Base-by-base conservation (phyloP, 495 filamentous ascomycete species). In the Cairneyella variabilis region DNA sequence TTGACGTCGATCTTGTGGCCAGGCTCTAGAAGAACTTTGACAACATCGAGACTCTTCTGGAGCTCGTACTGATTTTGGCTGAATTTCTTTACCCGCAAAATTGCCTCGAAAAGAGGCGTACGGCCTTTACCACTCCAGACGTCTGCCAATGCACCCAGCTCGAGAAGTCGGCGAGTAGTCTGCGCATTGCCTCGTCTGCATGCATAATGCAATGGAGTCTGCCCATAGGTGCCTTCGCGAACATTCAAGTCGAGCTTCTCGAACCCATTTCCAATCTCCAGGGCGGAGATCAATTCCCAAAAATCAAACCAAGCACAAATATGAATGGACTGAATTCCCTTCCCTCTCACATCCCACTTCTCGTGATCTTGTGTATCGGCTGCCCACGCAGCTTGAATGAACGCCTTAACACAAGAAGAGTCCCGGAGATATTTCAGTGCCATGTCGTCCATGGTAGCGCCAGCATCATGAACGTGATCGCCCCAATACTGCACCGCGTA, bases 191-290 rank as follows among this genome's bases (percentile, higher is more conserved):
- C 65, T 22, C 63, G 32, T 27, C 61, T 47, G 28, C 61, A 62
- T 10, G 65, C 65, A 25, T 64, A 66, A 54, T 64, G 64, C 36
- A 68, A 51, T n/a, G 65, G 58, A 18, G 65, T 68, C 48, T 62
- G 63, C 1, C 51, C 53, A 34, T 62, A 53, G 5, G 34, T 59
- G 3, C 51, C 54, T 26, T 68, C 65, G 22, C 40, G n/a, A 0
- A 58, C 32, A 26, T 32, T 14, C 14, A 32, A 14, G 28, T 67
- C 41, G 3, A 65, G 21, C 8, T 48, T 46, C 34, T 50, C 11
- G 6, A 48, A 25, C 11, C 54, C 32, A 12, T 48, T 46, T 28
- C 47, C 11, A 4, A 48, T 18, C 11, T 56, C 32, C 11, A 61
- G 39, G 12, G 53, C 30, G 0, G 43, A 27, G 10, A 63, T 47